Percentiles rank a stretch among this genome's conserved stretches.
Conservation (phyloP, 2,329 filamentous ascomycete genomes). For the Fusarium marasasianum region DNA sequence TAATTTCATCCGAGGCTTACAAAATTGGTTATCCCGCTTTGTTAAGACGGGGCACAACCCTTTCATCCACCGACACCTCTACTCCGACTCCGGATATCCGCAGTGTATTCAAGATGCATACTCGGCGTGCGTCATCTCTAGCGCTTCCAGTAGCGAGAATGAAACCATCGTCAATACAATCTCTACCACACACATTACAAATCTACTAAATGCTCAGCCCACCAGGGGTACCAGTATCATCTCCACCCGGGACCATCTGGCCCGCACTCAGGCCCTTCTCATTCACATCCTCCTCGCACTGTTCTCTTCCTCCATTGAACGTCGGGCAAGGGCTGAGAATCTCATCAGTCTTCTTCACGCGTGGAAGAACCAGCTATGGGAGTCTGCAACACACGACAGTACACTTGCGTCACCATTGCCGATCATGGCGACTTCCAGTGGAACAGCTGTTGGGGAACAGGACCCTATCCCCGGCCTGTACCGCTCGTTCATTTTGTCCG, state of each 20-base stretch:
- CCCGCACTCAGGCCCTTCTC: neutral
- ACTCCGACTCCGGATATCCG: neutral
- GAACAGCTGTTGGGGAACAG: rapidly evolving
- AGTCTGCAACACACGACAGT: neutral
- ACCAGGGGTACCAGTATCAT: rapidly evolving
- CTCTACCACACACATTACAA: neutral
- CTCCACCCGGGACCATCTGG: neutral
- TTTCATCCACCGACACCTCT: neutral
- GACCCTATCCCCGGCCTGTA: neutral
- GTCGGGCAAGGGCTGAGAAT: neutral
- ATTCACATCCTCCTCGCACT: neutral
- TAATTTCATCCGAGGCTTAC: neutral
- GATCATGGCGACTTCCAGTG: rapidly evolving
- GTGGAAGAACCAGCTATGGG: neutral
- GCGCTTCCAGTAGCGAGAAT: neutral
- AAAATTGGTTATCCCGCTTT: neutral
- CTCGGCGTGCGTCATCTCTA: neutral
- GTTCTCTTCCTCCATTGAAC: neutral
- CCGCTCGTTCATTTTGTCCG: neutral
- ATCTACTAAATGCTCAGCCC: rapidly evolving
- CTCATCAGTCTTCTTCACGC: neutral
- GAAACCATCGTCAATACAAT: neutral
- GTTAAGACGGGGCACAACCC: neutral
- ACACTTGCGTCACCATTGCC: neutral
- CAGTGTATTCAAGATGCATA: neutral